Base-by-base conservation (phyloP, 2,329 filamentous ascomycete genomes). In the Trichoderma lentiforme region DNA sequence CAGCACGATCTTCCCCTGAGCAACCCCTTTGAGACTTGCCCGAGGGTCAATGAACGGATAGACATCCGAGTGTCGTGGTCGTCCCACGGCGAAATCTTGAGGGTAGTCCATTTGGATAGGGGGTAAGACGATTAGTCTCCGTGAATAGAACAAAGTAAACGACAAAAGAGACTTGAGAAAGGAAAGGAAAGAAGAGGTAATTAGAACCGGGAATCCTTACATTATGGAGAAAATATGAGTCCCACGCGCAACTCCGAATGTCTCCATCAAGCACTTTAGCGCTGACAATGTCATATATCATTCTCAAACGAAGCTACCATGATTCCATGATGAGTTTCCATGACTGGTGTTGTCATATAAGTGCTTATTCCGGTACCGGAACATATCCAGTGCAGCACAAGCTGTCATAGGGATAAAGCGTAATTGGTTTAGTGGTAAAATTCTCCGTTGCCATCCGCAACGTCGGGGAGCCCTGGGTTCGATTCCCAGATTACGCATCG, bases 361-460 rank as follows among this genome's bases (percentile, higher is more conserved):
- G 6, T 15, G 28, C 12, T 3, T 32, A 47, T 64, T 15, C 4
- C 63, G 18, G 4, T 2, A 8, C n/a, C 6, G 5, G 26, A 43
- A 21, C 11, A 60, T 68, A 26, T 68, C 32, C 3, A 30, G 7
- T 43, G 9, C 47, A 58, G 32, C 2, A 6, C n/a, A 36, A 32
- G 8, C 14, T 53, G 24, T 24, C 24, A 34, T 12, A 67, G 32
- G 32, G 34, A 18, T 12, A 26, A 30, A 30, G 78, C 77, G 77
- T 79, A 73, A 78, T 77, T 79, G 78, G 78, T 79, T 79, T 79
- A 79, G 77, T 78, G 78, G 77, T 79, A 78, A 79, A 79, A 79
- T 79, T 78, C 77, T 78, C 77, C 78, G 77, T 79, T 79, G 77
- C 78, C 78, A 79, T 78, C 73, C 66, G 74, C 75, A 76, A 73